Base-by-base conservation (phyloP, 2,329 filamentous ascomycete genomes). In the Ophiocordyceps robertsii region DNA sequence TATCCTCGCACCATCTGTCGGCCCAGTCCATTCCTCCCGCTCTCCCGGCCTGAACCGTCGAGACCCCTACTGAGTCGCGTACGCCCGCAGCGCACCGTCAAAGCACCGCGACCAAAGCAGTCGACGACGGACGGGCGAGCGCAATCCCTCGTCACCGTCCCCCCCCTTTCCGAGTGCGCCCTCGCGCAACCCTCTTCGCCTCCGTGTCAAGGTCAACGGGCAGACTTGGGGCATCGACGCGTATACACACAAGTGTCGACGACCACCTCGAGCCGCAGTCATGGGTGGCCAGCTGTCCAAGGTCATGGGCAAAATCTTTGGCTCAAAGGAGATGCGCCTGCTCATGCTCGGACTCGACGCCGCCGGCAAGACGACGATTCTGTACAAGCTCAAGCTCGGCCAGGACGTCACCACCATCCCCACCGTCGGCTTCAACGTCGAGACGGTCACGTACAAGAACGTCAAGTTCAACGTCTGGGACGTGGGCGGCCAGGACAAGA, bases 391-490 rank as follows among this genome's bases (percentile, higher is more conserved):
- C 68, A 98, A 98, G 80, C 85, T 98, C 63, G 90, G 92, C 71
- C 84, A 95, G 76, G 92, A 94, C 65, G 92, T 96, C 66, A 96
- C 92, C 63, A 98, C 92, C 56, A 98, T 98, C 62, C 92, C 92
- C 56, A 98, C 92, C 61, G 95, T 96, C 62, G 92, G 92, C 60
- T 98, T 98, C 82, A 98, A 98, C 75, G 92, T 98, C 67, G 92
- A 98, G 79, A 96, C 92, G 44, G 92, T 98, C 67, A 89, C 94
- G 67, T 96, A 96, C 78, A 95, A 95, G 80, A 98, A 98, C 80
- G 95, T 95, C 61, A 88, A 95, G 67, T 98, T 98, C 78, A 96
- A 90, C 67, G 92, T 98, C 65, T 98, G 92, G 92, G 92, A 96
- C 75, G 92, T 98, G 62, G 92, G 92, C 76, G 92, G 92, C 67